Evolutionary conservation across 2,329 filamentous ascomycete genomes (phyloP).

Genomic region (Diaporthe amygdali): DNA sequence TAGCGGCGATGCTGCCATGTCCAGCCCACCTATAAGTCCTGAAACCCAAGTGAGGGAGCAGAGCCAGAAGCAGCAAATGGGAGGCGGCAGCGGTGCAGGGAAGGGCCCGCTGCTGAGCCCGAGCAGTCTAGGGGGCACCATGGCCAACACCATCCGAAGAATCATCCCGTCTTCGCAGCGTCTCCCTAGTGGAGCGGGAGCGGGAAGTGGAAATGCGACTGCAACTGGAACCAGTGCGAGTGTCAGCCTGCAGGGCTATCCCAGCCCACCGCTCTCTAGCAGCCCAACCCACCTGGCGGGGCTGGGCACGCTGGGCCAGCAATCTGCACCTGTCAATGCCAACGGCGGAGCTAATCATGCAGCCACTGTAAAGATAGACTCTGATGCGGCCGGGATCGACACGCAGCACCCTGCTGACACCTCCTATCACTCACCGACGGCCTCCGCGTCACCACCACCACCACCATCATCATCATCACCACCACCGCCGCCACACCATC

Average conservation of each 20-base stretch:
- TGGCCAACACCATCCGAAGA: conserved; percentile 39
- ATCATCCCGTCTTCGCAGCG: conserved; percentile 40
- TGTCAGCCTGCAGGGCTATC: conserved; percentile 35
- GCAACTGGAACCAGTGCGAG: background rate
- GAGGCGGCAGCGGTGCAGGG: conserved; percentile 19
- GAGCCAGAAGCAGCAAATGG: conserved; percentile 27
- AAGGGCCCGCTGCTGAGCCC: conserved; percentile 16
- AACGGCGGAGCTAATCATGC: conserved; percentile 5
- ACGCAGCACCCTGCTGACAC: background rate
- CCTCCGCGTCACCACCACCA: background rate
- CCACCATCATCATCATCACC: background rate
- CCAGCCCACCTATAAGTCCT: conserved; percentile 38
- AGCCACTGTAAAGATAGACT: background rate
- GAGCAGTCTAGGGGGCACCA: conserved; percentile 19
- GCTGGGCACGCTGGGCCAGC: background rate
- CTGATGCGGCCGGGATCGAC: background rate
- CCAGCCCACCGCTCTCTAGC: conserved; percentile 44
- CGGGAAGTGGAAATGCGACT: conserved; percentile 1
- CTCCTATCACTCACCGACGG: background rate
- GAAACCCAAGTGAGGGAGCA: conserved; percentile 35
- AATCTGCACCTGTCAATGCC: conserved; percentile 18
- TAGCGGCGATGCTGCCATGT: conserved; percentile 20
- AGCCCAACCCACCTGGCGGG: conserved; percentile 25
- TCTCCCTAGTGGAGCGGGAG: conserved; percentile 29
- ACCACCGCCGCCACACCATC: background rate